Evolutionary conservation across 2,329 filamentous ascomycete species (phyloP).

Genomic region (Nannizzia gypsea): DNA sequence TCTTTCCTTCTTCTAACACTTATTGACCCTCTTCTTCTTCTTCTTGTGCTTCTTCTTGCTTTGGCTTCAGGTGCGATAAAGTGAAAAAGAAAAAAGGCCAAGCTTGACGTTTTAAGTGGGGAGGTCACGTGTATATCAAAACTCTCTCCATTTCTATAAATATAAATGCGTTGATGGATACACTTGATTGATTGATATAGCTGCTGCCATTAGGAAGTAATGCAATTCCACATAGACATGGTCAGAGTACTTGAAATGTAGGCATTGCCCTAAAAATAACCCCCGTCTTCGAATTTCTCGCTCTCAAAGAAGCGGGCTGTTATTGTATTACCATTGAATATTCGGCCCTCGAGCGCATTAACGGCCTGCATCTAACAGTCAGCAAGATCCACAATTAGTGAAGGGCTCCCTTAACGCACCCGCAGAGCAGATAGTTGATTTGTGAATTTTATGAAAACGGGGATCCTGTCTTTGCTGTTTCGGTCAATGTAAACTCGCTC

Average conservation of each 20-base stretch:
- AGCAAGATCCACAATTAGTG: conserved; percentile 9
- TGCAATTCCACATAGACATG: no score
- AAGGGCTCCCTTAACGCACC: conserved; percentile 41
- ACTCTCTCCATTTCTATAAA: neutral
- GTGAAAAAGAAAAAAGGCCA: neutral
- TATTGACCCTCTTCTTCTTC: neutral
- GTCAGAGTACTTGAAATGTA: no score
- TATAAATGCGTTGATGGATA: neutral
- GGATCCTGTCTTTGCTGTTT: conserved; percentile 39
- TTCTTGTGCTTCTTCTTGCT: neutral
- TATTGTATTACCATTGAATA: conserved; percentile 81
- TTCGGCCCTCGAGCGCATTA: conserved; percentile 72
- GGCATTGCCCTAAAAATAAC: conserved; percentile 30
- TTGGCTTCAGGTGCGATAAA: neutral
- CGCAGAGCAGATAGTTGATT: conserved; percentile 71
- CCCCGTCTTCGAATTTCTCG: conserved; percentile 66
- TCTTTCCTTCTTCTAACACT: neutral
- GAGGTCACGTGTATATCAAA: neutral
- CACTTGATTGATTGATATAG: no score
- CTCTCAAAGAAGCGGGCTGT: conserved; percentile 69
- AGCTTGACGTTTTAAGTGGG: neutral
- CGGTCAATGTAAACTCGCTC: conserved; percentile 67
- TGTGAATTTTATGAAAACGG: conserved; percentile 90
- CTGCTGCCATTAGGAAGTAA: no score
- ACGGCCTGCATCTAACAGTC: conserved; percentile 51